phyloP scores from a whole-genome alignment of 176 grass and related monocot genomes.

The Rhynchospora tenuis region DNA sequence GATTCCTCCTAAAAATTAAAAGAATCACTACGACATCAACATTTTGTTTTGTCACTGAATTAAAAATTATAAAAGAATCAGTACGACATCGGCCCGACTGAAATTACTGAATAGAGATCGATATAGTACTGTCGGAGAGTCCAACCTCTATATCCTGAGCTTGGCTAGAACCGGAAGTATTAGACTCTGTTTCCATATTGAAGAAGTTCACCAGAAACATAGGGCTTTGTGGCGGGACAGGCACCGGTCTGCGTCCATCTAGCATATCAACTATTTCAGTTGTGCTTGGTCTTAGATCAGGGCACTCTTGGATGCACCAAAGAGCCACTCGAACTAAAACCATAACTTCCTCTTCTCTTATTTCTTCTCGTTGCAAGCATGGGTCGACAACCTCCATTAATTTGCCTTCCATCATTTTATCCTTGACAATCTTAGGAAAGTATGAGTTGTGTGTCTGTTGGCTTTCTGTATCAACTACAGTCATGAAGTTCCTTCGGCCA shows the following conservation, averaged over 20 bases:
- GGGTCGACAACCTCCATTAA: constrained; percentile 39
- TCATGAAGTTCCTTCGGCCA: constrained; percentile 31
- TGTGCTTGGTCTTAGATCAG: constrained; percentile 36
- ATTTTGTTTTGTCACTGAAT: too few relatives aligned
- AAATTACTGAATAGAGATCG: too few relatives aligned
- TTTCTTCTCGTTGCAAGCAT: neutral
- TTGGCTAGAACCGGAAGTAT: too few relatives aligned
- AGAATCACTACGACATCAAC: too few relatives aligned
- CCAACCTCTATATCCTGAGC: too few relatives aligned
- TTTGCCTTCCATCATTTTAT: constrained; percentile 26
- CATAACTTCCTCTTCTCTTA: constrained; percentile 27
- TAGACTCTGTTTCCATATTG: neutral
- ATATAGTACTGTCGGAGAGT: too few relatives aligned
- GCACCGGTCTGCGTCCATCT: constrained; percentile 23
- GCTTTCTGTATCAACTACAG: neutral
- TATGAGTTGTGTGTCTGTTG: neutral
- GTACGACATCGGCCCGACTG: too few relatives aligned
- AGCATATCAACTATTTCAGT: constrained; percentile 27
- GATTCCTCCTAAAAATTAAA: too few relatives aligned
- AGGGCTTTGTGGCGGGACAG: constrained; percentile 25
- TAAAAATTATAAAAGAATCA: too few relatives aligned
- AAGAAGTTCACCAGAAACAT: constrained; percentile 16
- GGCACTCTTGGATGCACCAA: constrained; percentile 33
- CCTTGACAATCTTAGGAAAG: constrained; percentile 21
- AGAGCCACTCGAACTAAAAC: constrained; percentile 15